Evolutionary conservation across 2,329 filamentous ascomycete species (phyloP).

Genomic region (Macroventuria anomochaeta): DNA sequence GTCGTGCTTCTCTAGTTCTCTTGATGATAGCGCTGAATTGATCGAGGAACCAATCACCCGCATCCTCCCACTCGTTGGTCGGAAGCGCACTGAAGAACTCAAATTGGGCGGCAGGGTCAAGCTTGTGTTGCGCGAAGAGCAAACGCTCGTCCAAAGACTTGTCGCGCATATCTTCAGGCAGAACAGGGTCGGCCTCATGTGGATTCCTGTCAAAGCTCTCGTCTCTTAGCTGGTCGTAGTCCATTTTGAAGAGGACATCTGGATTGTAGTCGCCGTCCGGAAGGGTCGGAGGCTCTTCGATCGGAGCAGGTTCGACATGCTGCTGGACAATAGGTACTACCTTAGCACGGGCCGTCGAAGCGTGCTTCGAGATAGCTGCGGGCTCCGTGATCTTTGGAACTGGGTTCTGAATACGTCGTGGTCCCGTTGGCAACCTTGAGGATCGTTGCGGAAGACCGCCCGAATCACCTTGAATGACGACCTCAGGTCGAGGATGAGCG

Average conservation of each 20-base stretch:
- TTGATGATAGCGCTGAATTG: constrained; percentile 60
- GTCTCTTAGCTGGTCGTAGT: constrained; percentile 56
- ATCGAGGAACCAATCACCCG: constrained; percentile 66
- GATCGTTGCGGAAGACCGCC: constrained; percentile 6
- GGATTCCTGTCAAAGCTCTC: constrained; percentile 57
- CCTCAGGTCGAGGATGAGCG: not conserved
- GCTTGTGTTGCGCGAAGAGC: constrained; percentile 30
- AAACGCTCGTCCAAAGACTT: constrained; percentile 42
- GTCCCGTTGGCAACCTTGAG: not conserved
- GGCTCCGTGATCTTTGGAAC: constrained; percentile 5
- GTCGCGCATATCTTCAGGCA: constrained; percentile 34
- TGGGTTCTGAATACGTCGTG: not conserved
- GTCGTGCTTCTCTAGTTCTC: constrained; percentile 60
- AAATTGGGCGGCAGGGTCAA: constrained; percentile 49
- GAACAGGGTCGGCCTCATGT: constrained; percentile 19
- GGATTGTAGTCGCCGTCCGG: constrained; percentile 55
- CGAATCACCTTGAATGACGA: not conserved
- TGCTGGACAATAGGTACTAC: constrained; percentile 16
- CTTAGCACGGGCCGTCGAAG: constrained; percentile 7
- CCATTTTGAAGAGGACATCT: constrained; percentile 54
- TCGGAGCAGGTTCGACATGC: constrained; percentile 10
- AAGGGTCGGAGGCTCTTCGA: constrained; percentile 12
- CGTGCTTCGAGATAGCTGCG: not conserved
- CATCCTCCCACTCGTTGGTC: constrained; percentile 66
- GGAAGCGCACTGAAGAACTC: constrained; percentile 60